Evolutionary conservation across 805 yeast species (phyloP), one percentile per base, ranked within the genome.

Genomic region (Pichia exigua): DNA sequence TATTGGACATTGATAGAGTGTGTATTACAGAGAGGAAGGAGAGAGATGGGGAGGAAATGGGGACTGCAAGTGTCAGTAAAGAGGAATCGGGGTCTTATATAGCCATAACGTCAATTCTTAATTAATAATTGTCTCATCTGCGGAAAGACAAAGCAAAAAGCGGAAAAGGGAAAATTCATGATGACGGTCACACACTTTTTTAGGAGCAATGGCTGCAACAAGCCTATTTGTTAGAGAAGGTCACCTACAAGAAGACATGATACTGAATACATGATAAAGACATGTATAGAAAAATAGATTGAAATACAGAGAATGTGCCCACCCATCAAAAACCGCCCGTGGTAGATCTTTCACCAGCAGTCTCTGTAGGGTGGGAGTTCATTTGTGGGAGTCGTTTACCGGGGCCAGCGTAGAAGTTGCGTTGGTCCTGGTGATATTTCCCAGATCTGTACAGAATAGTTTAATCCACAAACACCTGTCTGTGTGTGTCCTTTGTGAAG

Each of bases 361-460:
- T 49, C 52, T 49, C 57, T 52, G 54, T 50, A 55, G 24, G 43
- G 39, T 11, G 49, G 21, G 45, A 35, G 51, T 62, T 47, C 21
- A 54, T 78, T 51, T 78, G 47, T 65, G 82, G 81, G 81, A 65
- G 64, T 76, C 78, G 82, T 78, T 78, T 78, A 78, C 79, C 79
- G 71, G 67, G 59, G 61, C 64, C 66, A 67, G 62, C 73, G 51
- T 66, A 45, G 54, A 38, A 46, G 52, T 62, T 77, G 54, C 65
- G 44, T 6, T 39, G 39, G 42, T 27, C 41, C 64, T 68, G 76
- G 78, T 57, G 81, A 77, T 77, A 51, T 46, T 49, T 49, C 54
- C 57, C 57, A 27, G n/a, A 7, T 17, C 12, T 4, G 12, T 30
- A n/a, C 5, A 12, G n/a, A 13, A 10, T 13, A 11, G 13, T n/a